Conservation (phyloP, 257 asterid genomes). For the Fraxinus pennsylvanica region DNA sequence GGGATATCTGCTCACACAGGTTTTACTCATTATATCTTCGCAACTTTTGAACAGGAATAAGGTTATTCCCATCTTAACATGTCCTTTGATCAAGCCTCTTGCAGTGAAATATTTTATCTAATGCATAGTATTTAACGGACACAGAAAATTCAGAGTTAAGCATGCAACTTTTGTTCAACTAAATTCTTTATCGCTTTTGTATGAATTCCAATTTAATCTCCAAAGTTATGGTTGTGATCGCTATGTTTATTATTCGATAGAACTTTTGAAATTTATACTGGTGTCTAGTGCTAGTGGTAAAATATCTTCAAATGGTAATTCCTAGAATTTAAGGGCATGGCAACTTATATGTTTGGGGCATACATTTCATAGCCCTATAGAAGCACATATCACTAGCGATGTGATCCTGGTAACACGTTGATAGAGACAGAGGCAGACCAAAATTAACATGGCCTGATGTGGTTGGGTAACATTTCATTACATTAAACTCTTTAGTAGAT, state of each 20-base stretch:
- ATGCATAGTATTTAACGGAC: background rate
- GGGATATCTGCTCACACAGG: slow-evolving; percentile 99
- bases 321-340: background rate
- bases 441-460: background rate
- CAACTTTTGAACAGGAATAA: slow-evolving; percentile 14
- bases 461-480: background rate
- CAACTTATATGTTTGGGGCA: background rate
- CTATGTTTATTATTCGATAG: background rate
- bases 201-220: background rate
- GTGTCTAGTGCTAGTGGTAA: background rate
- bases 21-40: slow-evolving; percentile 30
- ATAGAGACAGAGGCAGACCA: background rate
- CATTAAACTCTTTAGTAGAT: background rate
- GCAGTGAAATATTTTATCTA: background rate
- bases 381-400: background rate
- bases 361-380: background rate
- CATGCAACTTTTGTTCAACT: slow-evolving; percentile 9
- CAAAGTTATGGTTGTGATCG: background rate
- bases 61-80: background rate
- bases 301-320: background rate
- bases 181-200: slow-evolving; percentile 17
- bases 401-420: background rate
- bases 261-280: slow-evolving; percentile 13
- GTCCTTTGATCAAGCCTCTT: slow-evolving; percentile 15
- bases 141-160: slow-evolving; percentile 3